Evolutionary conservation across 441 rosid species (phyloP).

Genomic region (Adansonia rubrostipa): DNA sequence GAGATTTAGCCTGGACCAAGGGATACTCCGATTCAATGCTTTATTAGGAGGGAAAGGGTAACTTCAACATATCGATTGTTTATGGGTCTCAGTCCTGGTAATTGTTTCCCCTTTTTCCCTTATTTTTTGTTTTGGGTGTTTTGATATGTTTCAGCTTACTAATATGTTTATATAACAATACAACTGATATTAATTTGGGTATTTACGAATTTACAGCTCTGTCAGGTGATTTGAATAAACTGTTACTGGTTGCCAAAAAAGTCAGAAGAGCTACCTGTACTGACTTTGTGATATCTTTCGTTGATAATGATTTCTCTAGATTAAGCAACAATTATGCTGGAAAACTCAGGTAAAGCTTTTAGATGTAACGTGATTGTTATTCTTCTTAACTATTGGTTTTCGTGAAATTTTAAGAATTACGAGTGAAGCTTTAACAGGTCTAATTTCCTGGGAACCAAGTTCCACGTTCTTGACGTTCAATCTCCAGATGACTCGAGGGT

Average conservation of each 20-base stretch:
- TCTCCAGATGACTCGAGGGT: conserved; percentile 44
- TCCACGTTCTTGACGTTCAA: conserved; percentile 68
- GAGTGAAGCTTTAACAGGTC: conserved; percentile 56
- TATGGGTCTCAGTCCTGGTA: conserved; percentile 89
- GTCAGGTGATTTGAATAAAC: conserved; percentile 76
- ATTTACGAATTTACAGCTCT: conserved; percentile 51
- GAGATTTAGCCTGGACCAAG: conserved; percentile 77
- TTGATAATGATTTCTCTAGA: conserved; percentile 66
- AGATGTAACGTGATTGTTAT: neutral
- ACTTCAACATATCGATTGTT: conserved; percentile 67
- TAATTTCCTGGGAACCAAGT: conserved; percentile 91
- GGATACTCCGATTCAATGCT: conserved; percentile 86
- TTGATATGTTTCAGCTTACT: neutral
- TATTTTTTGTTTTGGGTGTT: neutral
- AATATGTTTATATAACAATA: neutral
- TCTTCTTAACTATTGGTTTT: conserved; percentile 3
- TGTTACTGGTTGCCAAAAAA: conserved; percentile 80
- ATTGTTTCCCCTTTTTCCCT: neutral
- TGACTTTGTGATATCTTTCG: conserved; percentile 72
- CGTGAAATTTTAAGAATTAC: conserved; percentile 20
- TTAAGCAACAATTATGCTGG: conserved; percentile 64
- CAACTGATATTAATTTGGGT: neutral
- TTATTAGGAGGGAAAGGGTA: conserved; percentile 72
- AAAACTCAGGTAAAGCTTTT: conserved; percentile 62
- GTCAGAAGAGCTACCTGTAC: conserved; percentile 67